A percentile compares a stretch with the other conserved stretches of the same genome.
These are phyloP conservation scores for Eutypella sp. DNA, from an alignment of 2,329 filamentous ascomycete genomes.

Conservation along the genomic window DNA sequence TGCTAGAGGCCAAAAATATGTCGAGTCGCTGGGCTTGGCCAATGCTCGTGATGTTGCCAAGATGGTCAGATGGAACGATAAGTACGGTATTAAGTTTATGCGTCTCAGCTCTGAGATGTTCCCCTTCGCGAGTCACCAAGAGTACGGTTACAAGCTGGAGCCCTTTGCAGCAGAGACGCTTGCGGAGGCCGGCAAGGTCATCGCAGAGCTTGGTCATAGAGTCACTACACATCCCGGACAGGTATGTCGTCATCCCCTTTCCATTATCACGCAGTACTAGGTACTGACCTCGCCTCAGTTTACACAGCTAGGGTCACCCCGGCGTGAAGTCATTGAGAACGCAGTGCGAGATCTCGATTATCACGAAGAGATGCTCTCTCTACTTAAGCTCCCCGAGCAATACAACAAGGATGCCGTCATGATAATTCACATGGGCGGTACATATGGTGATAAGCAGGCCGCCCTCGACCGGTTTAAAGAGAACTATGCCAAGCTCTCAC, in stretches of 20 bases:
- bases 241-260: slow-evolving; percentile 33
- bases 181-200: slow-evolving; percentile 69
- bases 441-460: slow-evolving; percentile 79
- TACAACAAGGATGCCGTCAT: slow-evolving; percentile 83
- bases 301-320: slow-evolving; percentile 83
- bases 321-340: slow-evolving; percentile 68
- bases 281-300: too few species aligned
- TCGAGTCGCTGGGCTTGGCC: slow-evolving; percentile 71
- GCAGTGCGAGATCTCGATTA: slow-evolving; percentile 81
- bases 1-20: slow-evolving; percentile 63
- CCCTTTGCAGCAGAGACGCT: slow-evolving; percentile 78
- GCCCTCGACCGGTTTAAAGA: slow-evolving; percentile 73
- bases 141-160: slow-evolving; percentile 79
- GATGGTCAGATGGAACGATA: slow-evolving; percentile 88
- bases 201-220: slow-evolving; percentile 74
- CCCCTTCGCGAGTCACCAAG: slow-evolving; percentile 84
- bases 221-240: slow-evolving; percentile 88
- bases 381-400: slow-evolving; percentile 73
- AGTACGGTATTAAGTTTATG: slow-evolving; percentile 88
- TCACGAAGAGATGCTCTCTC: slow-evolving; percentile 76
- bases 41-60: slow-evolving; percentile 82
- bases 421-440: slow-evolving; percentile 90
- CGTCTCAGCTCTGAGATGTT: slow-evolving; percentile 95
- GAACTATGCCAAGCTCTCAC: slow-evolving; percentile 64
- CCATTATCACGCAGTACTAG: too few species aligned